Conservation (phyloP, 108 stramenopile species). For the Cyclotella cryptica region DNA sequence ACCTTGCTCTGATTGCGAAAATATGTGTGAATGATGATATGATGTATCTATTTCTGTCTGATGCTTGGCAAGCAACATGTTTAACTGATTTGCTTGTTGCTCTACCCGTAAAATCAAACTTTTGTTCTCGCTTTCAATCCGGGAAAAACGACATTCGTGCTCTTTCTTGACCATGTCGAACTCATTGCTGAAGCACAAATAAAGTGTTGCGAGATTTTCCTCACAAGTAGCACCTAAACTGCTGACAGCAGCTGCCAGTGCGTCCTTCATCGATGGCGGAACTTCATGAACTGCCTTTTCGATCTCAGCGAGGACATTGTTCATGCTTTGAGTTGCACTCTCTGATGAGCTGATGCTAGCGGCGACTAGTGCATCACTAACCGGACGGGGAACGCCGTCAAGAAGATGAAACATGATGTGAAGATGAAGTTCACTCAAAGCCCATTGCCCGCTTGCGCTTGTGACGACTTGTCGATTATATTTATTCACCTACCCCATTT, state of each 20-base stretch:
- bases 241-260: neutral
- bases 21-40: no score
- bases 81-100: no score
- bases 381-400: neutral
- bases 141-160: neutral
- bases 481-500: no score
- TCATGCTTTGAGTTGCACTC: neutral
- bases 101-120: neutral
- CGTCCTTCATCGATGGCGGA: neutral
- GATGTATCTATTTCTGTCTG: no score
- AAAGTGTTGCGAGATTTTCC: neutral
- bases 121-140: neutral
- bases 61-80: no score
- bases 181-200: neutral
- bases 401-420: constrained; percentile 1
- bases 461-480: no score
- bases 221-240: neutral
- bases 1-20: no score
- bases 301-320: neutral
- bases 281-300: neutral
- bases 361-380: neutral
- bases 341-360: neutral
- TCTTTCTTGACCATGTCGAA: neutral
- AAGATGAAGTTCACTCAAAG: no score
- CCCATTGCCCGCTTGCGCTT: no score